A percentile compares a stretch with the other conserved stretches of the same genome.
These are phyloP conservation scores for Oenanthe sinensis DNA, from an alignment of 129 eudicot species.

Conservation along the genomic window DNA sequence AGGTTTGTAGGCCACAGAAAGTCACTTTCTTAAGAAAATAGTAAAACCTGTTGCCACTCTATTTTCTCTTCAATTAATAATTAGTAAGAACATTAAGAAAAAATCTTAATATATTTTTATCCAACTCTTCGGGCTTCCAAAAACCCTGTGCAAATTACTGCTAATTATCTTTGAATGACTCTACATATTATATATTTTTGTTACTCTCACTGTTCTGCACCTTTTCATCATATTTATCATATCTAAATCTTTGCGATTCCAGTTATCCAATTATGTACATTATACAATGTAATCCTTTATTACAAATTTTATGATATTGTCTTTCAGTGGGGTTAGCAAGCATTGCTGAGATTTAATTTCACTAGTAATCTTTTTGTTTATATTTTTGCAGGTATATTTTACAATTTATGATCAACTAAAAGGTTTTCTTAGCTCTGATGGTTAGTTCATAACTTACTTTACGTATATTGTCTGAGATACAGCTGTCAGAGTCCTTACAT, in stretches of 20 bases:
- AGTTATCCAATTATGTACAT: not conserved
- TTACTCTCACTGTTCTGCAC: not conserved
- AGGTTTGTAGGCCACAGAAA: not conserved
- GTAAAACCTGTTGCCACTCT: not conserved
- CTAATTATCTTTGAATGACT: not conserved
- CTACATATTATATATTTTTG: not conserved
- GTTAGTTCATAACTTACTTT: conserved; percentile 31
- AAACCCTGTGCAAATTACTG: not conserved
- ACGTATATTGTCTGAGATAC: not conserved
- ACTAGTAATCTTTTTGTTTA: conserved; percentile 7
- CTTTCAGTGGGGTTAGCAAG: not conserved
- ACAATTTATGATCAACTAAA: conserved; percentile 83
- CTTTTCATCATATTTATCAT: not conserved
- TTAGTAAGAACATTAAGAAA: not conserved
- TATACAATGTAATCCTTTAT: not conserved
- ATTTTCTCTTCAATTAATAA: not conserved
- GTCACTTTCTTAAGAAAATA: not conserved
- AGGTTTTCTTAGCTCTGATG: conserved; percentile 61
- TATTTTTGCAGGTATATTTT: conserved; percentile 77
- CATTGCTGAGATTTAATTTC: conserved; percentile 1
- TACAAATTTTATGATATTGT: not conserved
- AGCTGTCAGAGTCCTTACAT: not conserved
- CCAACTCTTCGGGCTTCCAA: not conserved
- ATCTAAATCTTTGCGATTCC: not conserved
- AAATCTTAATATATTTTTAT: not conserved